phyloP scores from a whole-genome alignment of 2,329 filamentous ascomycete species.

The Diaporthe destruens region DNA sequence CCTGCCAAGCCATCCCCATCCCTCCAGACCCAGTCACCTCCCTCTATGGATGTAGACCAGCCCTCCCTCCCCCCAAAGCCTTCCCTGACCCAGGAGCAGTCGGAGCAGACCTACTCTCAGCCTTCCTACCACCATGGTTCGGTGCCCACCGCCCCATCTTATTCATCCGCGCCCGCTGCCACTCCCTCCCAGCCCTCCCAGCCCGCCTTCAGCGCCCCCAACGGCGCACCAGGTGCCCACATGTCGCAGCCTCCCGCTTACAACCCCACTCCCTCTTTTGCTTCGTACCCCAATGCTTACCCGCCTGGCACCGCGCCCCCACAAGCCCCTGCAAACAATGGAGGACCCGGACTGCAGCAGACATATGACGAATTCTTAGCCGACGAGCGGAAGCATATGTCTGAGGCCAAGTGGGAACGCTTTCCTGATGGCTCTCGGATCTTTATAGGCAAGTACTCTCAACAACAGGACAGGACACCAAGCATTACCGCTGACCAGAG shows the following conservation, averaged over 20 bases:
- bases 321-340: slow-evolving; percentile 34
- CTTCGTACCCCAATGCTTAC: slow-evolving; percentile 41
- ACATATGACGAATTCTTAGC: slow-evolving; percentile 79
- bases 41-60: slow-evolving; percentile 44
- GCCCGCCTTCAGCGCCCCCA: slow-evolving; percentile 35
- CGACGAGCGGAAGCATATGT: slow-evolving; percentile 81
- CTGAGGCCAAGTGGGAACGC: slow-evolving; percentile 83
- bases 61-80: slow-evolving; percentile 50
- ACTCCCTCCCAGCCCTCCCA: slow-evolving; percentile 38
- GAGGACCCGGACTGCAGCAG: slow-evolving; percentile 61
- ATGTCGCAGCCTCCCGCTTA: slow-evolving; percentile 36
- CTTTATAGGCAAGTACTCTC: slow-evolving; percentile 76
- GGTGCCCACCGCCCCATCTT: slow-evolving; percentile 38
- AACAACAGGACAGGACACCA: background rate
- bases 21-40: slow-evolving; percentile 37
- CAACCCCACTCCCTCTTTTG: slow-evolving; percentile 37
- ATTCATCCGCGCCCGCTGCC: slow-evolving; percentile 34
- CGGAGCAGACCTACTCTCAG: slow-evolving; percentile 41
- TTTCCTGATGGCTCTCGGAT: slow-evolving; percentile 83
- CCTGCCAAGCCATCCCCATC: slow-evolving; percentile 41
- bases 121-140: slow-evolving; percentile 42
- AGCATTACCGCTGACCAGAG: slow-evolving; percentile 5
- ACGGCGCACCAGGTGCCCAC: slow-evolving; percentile 33
- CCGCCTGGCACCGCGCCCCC: slow-evolving; percentile 39
- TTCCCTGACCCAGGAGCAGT: slow-evolving; percentile 45